phyloP scores from a whole-genome alignment of 257 asterid genomes.

The Gardenia jasminoides region DNA sequence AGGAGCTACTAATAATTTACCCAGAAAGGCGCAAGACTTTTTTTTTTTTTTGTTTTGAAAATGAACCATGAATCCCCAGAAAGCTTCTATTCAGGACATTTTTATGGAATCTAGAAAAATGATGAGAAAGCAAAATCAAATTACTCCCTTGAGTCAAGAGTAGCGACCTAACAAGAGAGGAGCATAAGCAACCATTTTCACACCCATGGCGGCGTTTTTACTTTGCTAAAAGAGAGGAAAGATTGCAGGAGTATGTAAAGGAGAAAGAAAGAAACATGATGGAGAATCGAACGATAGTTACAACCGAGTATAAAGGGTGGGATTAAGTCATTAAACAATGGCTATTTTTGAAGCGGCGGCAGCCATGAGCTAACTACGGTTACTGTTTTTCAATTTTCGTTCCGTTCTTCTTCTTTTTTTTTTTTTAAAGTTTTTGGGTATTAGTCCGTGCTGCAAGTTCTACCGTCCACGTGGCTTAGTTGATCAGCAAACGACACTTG shows the following conservation, averaged over 20 bases:
- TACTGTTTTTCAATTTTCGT: conserved; percentile 33
- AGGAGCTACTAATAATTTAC: not conserved
- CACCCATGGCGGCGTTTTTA: conserved; percentile 29
- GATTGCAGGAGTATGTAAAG: no score
- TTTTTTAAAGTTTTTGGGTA: not conserved
- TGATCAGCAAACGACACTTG: conserved; percentile 47
- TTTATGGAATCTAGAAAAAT: conserved; percentile 27
- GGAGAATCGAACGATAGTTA: conserved; percentile 23
- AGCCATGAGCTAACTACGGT: conserved; percentile 11
- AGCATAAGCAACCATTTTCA: conserved; percentile 22
- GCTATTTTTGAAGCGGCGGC: conserved; percentile 19
- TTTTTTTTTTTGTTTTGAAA: no score
- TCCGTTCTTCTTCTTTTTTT: not conserved
- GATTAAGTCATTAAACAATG: not conserved
- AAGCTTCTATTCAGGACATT: not conserved
- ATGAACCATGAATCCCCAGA: conserved; percentile 13
- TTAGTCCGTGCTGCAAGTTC: conserved; percentile 26
- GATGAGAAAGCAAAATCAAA: conserved; percentile 31
- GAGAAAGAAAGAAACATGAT: not conserved
- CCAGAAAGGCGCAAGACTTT: conserved; percentile 2
- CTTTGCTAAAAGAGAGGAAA: not conserved
- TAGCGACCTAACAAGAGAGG: not conserved
- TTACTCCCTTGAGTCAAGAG: not conserved
- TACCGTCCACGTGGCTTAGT: conserved; percentile 57
- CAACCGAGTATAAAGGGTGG: conserved; percentile 1